Percentiles rank a stretch among this genome's conserved stretches.
phyloP scores from a whole-genome alignment of 306 rosid species.

The Prunus salicina region DNA sequence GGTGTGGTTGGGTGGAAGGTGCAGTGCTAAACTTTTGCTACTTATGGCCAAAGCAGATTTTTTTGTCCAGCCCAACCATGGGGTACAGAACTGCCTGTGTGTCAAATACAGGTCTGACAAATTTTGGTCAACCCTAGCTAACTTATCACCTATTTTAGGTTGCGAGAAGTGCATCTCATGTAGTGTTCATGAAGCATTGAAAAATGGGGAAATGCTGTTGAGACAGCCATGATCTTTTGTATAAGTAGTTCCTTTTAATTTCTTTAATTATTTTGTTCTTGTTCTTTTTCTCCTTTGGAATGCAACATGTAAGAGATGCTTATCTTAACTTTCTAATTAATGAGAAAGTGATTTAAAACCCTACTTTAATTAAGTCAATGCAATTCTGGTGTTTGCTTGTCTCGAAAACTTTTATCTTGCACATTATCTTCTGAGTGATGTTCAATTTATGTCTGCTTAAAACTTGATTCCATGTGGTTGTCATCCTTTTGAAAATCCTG shows the following conservation, averaged over 20 bases:
- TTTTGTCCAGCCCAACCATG: neutral
- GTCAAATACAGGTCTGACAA: neutral
- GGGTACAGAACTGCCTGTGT: neutral
- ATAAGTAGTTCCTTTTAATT: neutral
- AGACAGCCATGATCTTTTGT: neutral
- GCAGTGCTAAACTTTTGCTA: neutral
- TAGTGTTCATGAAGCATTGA: neutral
- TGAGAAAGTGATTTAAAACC: neutral
- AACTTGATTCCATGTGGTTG: constrained; percentile 2
- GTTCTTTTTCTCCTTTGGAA: neutral
- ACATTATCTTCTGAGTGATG: neutral
- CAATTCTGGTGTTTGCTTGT: neutral
- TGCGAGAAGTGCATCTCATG: neutral
- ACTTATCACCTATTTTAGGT: neutral
- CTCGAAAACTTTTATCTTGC: neutral
- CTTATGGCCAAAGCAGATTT: neutral
- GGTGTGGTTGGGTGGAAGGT: neutral
- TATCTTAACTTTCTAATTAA: neutral
- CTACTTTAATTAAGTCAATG: neutral
- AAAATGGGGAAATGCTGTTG: neutral
- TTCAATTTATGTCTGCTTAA: constrained; percentile 4
- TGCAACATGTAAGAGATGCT: neutral
- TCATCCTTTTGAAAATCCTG: constrained; percentile 29
- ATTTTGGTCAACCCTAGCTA: neutral
- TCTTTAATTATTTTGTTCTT: neutral